Base-by-base conservation (phyloP, 805 yeast species). In the Sugiyamaella smithiae region DNA sequence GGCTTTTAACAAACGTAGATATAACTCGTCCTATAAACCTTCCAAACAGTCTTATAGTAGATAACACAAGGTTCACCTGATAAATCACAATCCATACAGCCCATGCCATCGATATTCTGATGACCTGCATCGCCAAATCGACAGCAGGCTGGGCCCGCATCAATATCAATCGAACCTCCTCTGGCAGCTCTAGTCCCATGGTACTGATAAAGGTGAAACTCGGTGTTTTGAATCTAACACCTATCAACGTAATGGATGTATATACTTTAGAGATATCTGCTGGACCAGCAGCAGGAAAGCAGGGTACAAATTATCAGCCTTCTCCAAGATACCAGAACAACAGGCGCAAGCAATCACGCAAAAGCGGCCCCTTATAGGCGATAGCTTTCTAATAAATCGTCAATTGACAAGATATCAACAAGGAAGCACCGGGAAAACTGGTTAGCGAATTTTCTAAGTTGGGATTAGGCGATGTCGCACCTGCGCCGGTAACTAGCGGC, bases 1-100 rank as follows among this genome's bases (percentile, higher is more conserved):
- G 57, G 40, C 24, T 37, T 8, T 23, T 23, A 12, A 37, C 28
- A 8, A 37, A 19, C 19, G 28, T 16, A 2, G 28, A 23, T 19
- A 19, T 4, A 29, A 37, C n/a, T 2, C 28, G 16, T n/a, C 41
- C 26, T 12, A 37, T 4, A 8, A 19, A 37, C 28, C 28, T 19
- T 14, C 26, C 14, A 9, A 37, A 5, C 29, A 20, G 16, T 8
- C 24, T 20, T 9, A 37, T 29, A 4, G 24, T 17, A n/a, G 41
- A 20, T 29, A 20, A 20, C 29, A 22, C 41, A 9, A 22, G 14
- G 8, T 11, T 19, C 25, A 45, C 22, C 33, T 29, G 33, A 16
- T 5, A n/a, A 4, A n/a, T n/a, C 14, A 29, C 33, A 4, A 16
- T 16, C 33, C 33, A 29, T 16, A 29, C 33, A 3, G 14, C 5